A percentile compares a stretch with the other conserved stretches of the same genome.
Conservation (phyloP, 2,329 filamentous ascomycete species). For the Neopestalotiopsis rosae region DNA sequence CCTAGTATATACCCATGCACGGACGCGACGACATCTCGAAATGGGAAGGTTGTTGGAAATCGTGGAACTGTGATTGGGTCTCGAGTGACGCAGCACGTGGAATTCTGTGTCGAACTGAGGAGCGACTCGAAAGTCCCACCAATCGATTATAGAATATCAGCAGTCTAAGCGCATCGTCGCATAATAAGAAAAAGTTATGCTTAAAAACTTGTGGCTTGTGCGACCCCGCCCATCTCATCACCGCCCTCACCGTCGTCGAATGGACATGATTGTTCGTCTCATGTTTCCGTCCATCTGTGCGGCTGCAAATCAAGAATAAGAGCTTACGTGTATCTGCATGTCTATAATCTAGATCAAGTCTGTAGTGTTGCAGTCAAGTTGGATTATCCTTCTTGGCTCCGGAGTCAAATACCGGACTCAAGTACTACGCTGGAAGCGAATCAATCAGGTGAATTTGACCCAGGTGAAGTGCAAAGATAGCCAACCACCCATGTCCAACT, state of each 20-base stretch:
- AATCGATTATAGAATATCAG: conserved; percentile 4
- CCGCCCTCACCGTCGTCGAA: not conserved
- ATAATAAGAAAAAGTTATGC: not conserved
- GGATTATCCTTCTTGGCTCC: not conserved
- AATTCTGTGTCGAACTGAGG: not conserved
- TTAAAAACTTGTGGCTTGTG: conserved; percentile 4
- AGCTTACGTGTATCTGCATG: not conserved
- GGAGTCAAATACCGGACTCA: not conserved
- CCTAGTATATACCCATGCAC: conserved; percentile 7
- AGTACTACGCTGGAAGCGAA: not conserved
- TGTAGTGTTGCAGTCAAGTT: not conserved
- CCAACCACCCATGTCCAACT: not conserved
- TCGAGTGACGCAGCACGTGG: not conserved
- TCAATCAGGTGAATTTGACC: not conserved
- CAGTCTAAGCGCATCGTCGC: not conserved
- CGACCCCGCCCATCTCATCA: not conserved
- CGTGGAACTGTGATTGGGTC: not conserved
- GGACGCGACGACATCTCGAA: not conserved
- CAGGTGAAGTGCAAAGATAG: not conserved
- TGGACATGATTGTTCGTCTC: not conserved
- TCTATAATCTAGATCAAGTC: not conserved
- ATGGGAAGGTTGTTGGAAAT: conserved; percentile 14
- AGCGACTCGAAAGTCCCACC: conserved; percentile 1
- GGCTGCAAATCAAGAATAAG: not conserved
- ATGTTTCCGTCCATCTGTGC: not conserved